Evolutionary conservation across 805 yeast species (phyloP), one percentile per base, ranked within the genome.

Genomic region (Maudiozyma saulgeensis): DNA sequence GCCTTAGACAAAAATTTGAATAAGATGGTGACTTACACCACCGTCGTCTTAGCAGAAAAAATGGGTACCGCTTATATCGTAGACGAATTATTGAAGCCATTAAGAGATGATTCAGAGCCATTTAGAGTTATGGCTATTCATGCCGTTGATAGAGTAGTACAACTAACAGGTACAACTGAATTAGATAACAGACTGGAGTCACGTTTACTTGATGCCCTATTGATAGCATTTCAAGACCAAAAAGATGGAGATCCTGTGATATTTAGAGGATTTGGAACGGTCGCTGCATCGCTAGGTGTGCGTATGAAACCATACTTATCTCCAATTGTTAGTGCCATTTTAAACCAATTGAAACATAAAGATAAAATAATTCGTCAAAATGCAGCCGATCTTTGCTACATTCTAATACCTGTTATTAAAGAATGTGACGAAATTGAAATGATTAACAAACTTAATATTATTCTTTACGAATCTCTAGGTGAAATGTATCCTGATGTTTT

Each of bases 401-500:
- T 76, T 21, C 68, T 88, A 21, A 83, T 90, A 0, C 81, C 84
- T 0, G 82, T 79, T 1, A 72, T 91, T 44, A 77, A 78, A 55
- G 61, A 70, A 12, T 85, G 96, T 62, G 77, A 74, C 8, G 84
- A 86, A 58, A 76, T 75, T 35, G 81, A 75, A 12, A 67, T 86
- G 47, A 61, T 91, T 53, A 74, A 75, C 49, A 84, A 84, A 57
- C 69, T 91, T 48, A 81, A 89, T 5, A 76, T 85, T 21, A 82
- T 90, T 15, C 69, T 93, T 34, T 88, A 84, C 63, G 99, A 93
- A 64, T 84, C 93, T 13, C 72, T 93, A 9, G 99, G 99, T 18
- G 99, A 93, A 62, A 91, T 84, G 6, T 88, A 81, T 55, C 99
- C 99, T 0, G 96, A 89, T 47, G 97, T 89, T 2, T 70, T 93